A percentile compares a stretch with the other conserved stretches of the same genome.
These are phyloP conservation scores for Lolium multiflorum DNA, from an alignment of 176 grass and related monocot species.

Conservation along the genomic window DNA sequence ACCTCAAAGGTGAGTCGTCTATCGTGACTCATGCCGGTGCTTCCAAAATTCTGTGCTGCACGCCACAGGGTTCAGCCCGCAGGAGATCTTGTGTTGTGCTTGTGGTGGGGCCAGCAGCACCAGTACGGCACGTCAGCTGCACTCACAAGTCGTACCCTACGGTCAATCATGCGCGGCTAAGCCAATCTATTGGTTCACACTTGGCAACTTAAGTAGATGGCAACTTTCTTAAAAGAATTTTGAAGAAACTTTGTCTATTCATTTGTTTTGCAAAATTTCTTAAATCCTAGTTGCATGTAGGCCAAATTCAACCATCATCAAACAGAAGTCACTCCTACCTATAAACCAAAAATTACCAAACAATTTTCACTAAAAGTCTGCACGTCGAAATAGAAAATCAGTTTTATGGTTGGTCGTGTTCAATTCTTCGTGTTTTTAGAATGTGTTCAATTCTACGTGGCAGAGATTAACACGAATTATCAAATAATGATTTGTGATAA, in stretches of 20 bases:
- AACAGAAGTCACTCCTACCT: background rate
- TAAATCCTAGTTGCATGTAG: background rate
- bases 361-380: background rate
- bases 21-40: background rate
- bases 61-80: background rate
- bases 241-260: background rate
- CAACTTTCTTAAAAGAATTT: background rate
- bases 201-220: background rate
- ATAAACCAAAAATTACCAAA: background rate
- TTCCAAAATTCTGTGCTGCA: background rate
- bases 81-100: background rate
- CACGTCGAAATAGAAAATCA: no score
- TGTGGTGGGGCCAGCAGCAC: background rate
- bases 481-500: no score
- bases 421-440: no score
- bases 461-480: no score
- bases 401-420: no score
- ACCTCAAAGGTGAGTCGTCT: background rate
- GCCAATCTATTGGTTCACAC: conserved; percentile 19
- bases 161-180: conserved; percentile 17
- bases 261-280: background rate
- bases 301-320: background rate
- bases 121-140: conserved; percentile 23
- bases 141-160: background rate
- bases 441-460: no score